Evolutionary conservation across 495 filamentous ascomycete species (phyloP), one percentile per base, ranked within the genome.

Genomic region (Parachaetomium inaequale): DNA sequence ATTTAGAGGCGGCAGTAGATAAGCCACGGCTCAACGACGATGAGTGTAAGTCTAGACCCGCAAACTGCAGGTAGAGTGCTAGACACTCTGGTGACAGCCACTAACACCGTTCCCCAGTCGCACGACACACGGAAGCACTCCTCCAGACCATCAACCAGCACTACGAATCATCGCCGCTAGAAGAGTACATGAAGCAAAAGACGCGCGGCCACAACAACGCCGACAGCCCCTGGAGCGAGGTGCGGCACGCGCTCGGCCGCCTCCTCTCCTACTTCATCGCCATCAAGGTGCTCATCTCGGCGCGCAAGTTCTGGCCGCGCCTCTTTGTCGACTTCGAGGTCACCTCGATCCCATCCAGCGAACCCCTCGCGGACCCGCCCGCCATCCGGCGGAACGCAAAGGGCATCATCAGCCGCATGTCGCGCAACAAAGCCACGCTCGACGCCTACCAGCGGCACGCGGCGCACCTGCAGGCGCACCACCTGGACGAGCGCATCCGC

Each of bases 251-350:
- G 34, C 23, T 68, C 10, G 47, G 66, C 58, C 63, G 66, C 0
- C 60, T 70, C 29, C 55, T 64, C 0, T 66, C 68, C 8, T 68
- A 68, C 55, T 55, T 31, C 26, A 34, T 63, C 43, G 68, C 66
- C 23, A 58, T 68, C 38, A 59, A 49, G 2, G 26, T 51, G 3
- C 57, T 70, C 29, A 38, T 64, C 17, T 10, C 26, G 0, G 61
- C 64, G 10, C 63, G 63, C 2, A 31, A 56, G 34, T 29, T n/a
- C 26, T 68, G 61, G 21, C 68, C 36, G 8, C 55, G 57, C 14
- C 63, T 70, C 38, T 68, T 70, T 42, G 63, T 59, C 19, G 55
- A 64, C n/a, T 66, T 68, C 8, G 26, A 53, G n/a, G 55, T 70
- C 2, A 47, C 21, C 36, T 31, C 14, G 4, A 42, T 70, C 2